These are phyloP conservation scores for Hanseniaspora pseudoguilliermondii DNA, from an alignment of 805 yeast genomes.

Conservation along the genomic window DNA sequence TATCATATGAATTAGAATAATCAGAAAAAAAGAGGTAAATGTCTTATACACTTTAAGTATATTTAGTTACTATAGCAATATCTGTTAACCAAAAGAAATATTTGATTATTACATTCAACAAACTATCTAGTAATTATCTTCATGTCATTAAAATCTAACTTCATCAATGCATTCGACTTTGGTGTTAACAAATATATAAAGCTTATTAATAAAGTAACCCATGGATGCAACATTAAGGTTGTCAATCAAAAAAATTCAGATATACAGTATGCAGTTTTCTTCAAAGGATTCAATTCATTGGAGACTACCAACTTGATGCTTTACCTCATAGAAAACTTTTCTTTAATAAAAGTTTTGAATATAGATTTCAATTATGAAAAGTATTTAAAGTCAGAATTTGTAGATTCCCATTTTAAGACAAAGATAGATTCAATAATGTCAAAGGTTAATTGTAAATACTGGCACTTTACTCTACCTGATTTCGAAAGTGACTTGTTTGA, in stretches of 20 bases:
- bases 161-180: not conserved
- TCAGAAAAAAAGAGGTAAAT: no score
- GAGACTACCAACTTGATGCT: not conserved
- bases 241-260: not conserved
- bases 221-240: not conserved
- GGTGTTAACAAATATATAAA: not conserved
- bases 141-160: not conserved
- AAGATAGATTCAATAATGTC: not conserved
- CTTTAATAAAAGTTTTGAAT: not conserved
- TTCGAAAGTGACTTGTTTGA: not conserved
- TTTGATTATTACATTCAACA: not conserved
- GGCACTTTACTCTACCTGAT: conserved; percentile 7
- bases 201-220: not conserved
- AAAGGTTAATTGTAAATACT: not conserved
- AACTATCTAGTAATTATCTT: not conserved
- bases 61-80: no score
- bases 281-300: not conserved
- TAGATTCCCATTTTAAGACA: not conserved
- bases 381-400: not conserved
- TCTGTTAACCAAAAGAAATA: not conserved
- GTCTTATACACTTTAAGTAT: no score
- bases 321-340: not conserved
- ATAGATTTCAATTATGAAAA: conserved; percentile 1
- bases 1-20: no score
- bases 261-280: not conserved